phyloP scores from a whole-genome alignment of 208 protist species.

The Leishmania amazonensis region DNA sequence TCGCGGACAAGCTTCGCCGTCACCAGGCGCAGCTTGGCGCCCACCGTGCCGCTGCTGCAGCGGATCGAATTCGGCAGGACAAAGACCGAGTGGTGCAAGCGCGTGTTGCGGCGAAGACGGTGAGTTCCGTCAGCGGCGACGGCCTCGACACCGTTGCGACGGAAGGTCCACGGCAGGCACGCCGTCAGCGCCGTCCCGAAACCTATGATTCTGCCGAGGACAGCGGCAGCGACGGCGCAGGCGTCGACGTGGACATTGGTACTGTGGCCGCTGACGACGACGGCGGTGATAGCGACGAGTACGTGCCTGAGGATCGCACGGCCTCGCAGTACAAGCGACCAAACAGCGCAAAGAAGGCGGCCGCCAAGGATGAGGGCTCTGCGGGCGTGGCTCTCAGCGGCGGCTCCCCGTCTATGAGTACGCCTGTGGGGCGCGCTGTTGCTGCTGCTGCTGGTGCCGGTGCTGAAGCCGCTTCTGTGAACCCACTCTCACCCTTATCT shows the following conservation, averaged over 20 bases:
- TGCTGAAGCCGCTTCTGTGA: neutral
- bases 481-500: neutral
- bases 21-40: constrained; percentile 36
- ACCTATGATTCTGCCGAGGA: constrained; percentile 24
- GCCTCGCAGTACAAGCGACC: constrained; percentile 23
- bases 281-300: constrained; percentile 43
- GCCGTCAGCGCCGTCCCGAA: constrained; percentile 12
- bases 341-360: neutral
- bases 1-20: constrained; percentile 45
- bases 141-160: neutral
- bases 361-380: neutral
- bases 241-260: constrained; percentile 2
- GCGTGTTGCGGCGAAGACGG: neutral
- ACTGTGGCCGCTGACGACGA: neutral
- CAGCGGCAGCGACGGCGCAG: neutral
- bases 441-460: neutral
- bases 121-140: neutral
- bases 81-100: neutral
- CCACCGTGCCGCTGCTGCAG: constrained; percentile 22
- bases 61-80: constrained; percentile 13
- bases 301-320: constrained; percentile 35
- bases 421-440: too few relatives aligned
- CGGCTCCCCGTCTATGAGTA: neutral
- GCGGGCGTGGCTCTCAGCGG: neutral
- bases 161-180: neutral